Evolutionary conservation across 345 rosid genomes (phyloP).

Genomic region (Citrus australasica): DNA sequence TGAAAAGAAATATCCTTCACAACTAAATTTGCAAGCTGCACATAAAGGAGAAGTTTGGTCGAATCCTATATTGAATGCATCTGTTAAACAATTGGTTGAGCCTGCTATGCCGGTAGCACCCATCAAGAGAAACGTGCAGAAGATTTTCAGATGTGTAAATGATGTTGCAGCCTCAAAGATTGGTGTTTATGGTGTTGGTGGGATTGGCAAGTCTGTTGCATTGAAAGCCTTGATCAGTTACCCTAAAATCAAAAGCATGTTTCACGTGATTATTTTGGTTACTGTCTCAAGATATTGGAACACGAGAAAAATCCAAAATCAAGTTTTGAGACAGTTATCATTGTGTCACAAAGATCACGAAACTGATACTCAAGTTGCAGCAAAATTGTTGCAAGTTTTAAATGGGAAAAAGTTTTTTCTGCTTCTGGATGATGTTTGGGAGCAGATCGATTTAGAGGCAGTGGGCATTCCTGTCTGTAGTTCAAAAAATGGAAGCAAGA

Average conservation of each 20-base stretch:
- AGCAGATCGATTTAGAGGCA: neutral
- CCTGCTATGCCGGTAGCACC: no score
- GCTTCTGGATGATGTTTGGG: conserved; percentile 17
- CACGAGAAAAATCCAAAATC: conserved; percentile 8
- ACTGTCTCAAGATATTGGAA: conserved; percentile 10
- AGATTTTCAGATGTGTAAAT: neutral
- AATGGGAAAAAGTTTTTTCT: conserved; percentile 1
- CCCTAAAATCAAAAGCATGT: neutral
- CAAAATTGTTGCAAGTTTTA: neutral
- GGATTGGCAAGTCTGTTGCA: neutral
- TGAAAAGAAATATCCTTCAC: no score
- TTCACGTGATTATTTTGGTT: neutral
- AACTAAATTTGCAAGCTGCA: no score
- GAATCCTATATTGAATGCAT: no score
- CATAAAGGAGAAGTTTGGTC: no score
- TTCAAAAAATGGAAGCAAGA: neutral
- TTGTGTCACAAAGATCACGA: neutral
- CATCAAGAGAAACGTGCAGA: neutral
- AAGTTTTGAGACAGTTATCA: neutral
- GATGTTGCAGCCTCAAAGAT: neutral
- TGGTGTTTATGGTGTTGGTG: neutral
- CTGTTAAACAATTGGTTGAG: neutral
- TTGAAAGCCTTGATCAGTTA: neutral
- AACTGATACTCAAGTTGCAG: neutral
- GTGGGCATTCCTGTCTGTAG: neutral